Evolutionary conservation across 2,329 filamentous ascomycete species (phyloP).

Genomic region (Akanthomyces dipterigenus): DNA sequence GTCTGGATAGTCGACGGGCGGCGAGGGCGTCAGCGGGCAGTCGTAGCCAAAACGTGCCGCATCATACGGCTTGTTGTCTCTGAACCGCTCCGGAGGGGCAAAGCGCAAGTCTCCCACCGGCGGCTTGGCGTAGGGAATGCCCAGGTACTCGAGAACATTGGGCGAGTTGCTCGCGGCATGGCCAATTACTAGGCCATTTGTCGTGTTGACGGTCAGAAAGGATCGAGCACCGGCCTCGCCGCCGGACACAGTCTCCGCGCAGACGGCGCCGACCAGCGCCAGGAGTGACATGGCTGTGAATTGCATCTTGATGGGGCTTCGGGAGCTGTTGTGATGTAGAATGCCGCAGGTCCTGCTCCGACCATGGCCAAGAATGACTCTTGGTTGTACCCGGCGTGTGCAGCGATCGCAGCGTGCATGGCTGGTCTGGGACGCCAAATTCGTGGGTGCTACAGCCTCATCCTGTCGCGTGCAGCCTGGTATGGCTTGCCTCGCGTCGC

Average conservation of each 20-base stretch:
- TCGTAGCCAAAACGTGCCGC: conserved; percentile 23
- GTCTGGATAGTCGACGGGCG: conserved; percentile 19
- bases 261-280: background rate
- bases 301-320: background rate
- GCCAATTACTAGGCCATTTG: conserved; percentile 28
- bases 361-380: background rate
- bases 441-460: no score
- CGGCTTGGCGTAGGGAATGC: conserved; percentile 33
- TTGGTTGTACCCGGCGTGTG: background rate
- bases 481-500: background rate
- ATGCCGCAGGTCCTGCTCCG: background rate
- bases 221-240: background rate
- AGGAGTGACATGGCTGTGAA: background rate
- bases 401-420: background rate
- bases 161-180: conserved; percentile 23
- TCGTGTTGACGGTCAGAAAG: conserved; percentile 22
- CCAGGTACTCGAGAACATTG: conserved; percentile 31
- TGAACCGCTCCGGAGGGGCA: conserved; percentile 24
- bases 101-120: conserved; percentile 32
- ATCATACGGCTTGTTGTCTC: conserved; percentile 13
- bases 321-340: background rate
- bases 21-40: conserved; percentile 21
- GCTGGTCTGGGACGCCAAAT: background rate
- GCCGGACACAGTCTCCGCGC: background rate
- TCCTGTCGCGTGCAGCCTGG: background rate